Base-by-base conservation (phyloP, 257 asterid species). In the Phtheirospermum japonicum region DNA sequence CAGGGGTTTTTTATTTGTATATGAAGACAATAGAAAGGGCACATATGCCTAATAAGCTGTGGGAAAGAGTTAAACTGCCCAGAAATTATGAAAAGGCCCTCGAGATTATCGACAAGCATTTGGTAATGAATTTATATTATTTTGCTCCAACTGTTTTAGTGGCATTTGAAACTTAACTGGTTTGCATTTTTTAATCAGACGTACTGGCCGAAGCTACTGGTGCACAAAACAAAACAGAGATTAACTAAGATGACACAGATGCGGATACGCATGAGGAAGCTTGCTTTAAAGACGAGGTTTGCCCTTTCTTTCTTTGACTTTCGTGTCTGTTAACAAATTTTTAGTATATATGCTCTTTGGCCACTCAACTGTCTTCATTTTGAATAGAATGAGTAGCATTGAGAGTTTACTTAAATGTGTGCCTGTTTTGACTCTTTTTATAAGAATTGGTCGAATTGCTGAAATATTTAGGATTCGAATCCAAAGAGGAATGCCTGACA, bases 11-110 rank as follows among this genome's bases (percentile, higher is more conserved):
- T 75, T 93, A 84, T 77, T 69, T 93, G 71, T 93, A 93, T 79
- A 87, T 89, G 97, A 93, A 93, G 80, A 90, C 96, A 5, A 90
- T 93, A 71, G 99, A 93, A 61, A 93, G 99, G 81, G 96, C 99
- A 4, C 99, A 93, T 68, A 83, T 87, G 96, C 97, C 99, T 37
- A 87, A 84, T 76, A 90, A 87, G 70, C 69, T 93, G 71, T 89
- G 99, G 99, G 96, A 93, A 79, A 81, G 96, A 77, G 90, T 93
- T 64, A 93, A 93, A 68, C 71, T 93, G 84, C 97, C 96, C 0
- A 81, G 90, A 66, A 90, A 90, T 74, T 93, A 93, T 57, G 97
- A 76, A 62, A 82, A 82, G 72, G 94, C 97, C 53, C 95, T 87
- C 46, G 97, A 87, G 85, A 67, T 85, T 51, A 93, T 93, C 55